These are phyloP conservation scores for Melampsora larici-populina DNA, from an alignment of 1,284 basidiomycete species.

Conservation along the genomic window DNA sequence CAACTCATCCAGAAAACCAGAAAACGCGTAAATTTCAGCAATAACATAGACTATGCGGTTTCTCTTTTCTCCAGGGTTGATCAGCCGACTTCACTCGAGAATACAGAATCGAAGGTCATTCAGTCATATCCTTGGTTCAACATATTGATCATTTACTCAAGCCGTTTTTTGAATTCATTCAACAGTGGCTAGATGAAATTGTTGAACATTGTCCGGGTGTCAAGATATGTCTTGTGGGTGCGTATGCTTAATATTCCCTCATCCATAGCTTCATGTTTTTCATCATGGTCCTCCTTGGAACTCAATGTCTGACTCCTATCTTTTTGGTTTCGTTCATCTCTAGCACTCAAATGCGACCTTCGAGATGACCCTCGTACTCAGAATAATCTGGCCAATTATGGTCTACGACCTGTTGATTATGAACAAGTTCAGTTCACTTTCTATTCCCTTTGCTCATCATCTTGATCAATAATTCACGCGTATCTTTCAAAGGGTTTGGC, in stretches of 20 bases:
- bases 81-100: slow-evolving; percentile 83
- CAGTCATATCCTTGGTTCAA: not conserved
- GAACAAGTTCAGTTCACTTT: slow-evolving; percentile 60
- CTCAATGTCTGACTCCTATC: not conserved
- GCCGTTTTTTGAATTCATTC: not conserved
- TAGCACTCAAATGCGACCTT: slow-evolving; percentile 91
- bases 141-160: not conserved
- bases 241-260: slow-evolving; percentile 46
- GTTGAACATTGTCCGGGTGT: slow-evolving; percentile 84
- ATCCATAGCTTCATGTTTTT: not conserved
- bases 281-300: not conserved
- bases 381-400: slow-evolving; percentile 67
- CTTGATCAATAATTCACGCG: not conserved
- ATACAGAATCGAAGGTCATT: slow-evolving; percentile 81
- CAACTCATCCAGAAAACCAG: not conserved
- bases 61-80: slow-evolving; percentile 58
- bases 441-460: not conserved
- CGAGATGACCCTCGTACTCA: slow-evolving; percentile 69
- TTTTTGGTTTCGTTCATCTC: slow-evolving; percentile 15
- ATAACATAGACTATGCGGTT: not conserved
- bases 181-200: slow-evolving; percentile 56
- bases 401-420: slow-evolving; percentile 72
- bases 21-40: not conserved
- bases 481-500: slow-evolving; percentile 62
- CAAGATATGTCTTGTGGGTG: slow-evolving; percentile 62